Conservation (phyloP, 192 early-diverging fungal genomes). For the Jimgerdemannia flammicorona region DNA sequence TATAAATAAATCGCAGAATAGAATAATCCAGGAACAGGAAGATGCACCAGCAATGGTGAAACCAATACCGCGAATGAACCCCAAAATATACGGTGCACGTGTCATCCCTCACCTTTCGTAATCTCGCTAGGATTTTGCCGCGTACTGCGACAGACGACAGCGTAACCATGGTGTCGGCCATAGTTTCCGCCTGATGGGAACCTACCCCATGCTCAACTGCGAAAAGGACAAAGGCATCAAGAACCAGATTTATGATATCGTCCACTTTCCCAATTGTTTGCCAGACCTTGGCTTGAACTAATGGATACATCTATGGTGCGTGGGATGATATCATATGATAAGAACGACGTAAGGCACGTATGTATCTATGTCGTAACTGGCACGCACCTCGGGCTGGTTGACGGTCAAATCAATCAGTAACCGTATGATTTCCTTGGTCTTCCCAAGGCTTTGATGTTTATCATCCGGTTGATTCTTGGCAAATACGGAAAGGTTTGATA, state of each 20-base stretch:
- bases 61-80: too few species aligned
- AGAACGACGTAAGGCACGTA: too few species aligned
- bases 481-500: constrained; percentile 71
- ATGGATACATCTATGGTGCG: constrained; percentile 62
- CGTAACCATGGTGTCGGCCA: constrained; percentile 85
- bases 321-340: constrained; percentile 1
- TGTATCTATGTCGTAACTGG: not conserved
- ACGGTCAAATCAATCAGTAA: constrained; percentile 80
- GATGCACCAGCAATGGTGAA: too few species aligned
- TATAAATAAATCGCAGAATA: too few species aligned
- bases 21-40: too few species aligned
- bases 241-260: constrained; percentile 71
- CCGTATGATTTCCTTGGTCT: constrained; percentile 74
- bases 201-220: constrained; percentile 78
- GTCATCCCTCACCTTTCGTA: constrained; percentile 53
- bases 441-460: constrained; percentile 45
- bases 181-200: constrained; percentile 73
- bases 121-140: constrained; percentile 76
- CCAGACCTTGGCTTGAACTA: constrained; percentile 89
- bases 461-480: constrained; percentile 36
- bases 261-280: constrained; percentile 72
- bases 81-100: not conserved
- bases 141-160: constrained; percentile 75
- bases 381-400: constrained; percentile 33
- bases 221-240: constrained; percentile 78